A percentile compares a stretch with the other conserved stretches of the same genome.
Evolutionary conservation across 495 filamentous ascomycete species (phyloP).

Genomic region (Penicillium coffeae): DNA sequence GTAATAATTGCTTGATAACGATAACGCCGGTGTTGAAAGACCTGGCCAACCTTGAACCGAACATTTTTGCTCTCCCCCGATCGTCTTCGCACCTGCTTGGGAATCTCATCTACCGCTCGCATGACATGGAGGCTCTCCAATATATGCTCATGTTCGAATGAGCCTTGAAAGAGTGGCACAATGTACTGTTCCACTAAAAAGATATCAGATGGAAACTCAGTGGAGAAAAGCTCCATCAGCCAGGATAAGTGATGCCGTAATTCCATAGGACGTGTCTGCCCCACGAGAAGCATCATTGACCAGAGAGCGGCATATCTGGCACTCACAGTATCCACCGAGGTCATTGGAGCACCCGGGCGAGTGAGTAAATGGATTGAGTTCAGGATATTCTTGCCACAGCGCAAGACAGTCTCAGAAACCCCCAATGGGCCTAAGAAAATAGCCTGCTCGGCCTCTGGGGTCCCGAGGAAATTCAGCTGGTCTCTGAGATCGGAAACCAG

Average conservation of each 20-base stretch:
- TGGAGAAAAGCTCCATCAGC: conserved; percentile 62
- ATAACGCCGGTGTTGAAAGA: conserved; percentile 81
- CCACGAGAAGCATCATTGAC: conserved; percentile 64
- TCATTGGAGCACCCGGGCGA: conserved; percentile 15
- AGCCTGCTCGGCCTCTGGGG: conserved; percentile 47
- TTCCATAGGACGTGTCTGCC: conserved; percentile 45
- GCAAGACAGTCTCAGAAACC: conserved; percentile 63
- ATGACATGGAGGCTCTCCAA: conserved; percentile 54
- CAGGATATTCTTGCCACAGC: conserved; percentile 78
- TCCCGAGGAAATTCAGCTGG: conserved; percentile 61
- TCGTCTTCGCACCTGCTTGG: conserved; percentile 50
- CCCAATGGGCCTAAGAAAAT: conserved; percentile 56
- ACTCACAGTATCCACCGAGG: conserved; percentile 54
- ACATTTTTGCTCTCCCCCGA: conserved; percentile 40
- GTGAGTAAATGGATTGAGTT: conserved; percentile 49
- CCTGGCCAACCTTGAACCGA: conserved; percentile 74
- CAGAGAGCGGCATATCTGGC: conserved; percentile 76
- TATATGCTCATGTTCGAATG: conserved; percentile 42
- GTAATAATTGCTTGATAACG: conserved; percentile 74
- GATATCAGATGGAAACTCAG: conserved; percentile 58
- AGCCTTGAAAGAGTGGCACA: conserved; percentile 49
- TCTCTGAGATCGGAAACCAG: conserved; percentile 51
- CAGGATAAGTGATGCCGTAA: conserved; percentile 61
- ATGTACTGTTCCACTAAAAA: conserved; percentile 63
- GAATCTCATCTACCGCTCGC: conserved; percentile 55